phyloP scores from a whole-genome alignment of 2,329 filamentous ascomycete species.

The Aspergillus latus region DNA sequence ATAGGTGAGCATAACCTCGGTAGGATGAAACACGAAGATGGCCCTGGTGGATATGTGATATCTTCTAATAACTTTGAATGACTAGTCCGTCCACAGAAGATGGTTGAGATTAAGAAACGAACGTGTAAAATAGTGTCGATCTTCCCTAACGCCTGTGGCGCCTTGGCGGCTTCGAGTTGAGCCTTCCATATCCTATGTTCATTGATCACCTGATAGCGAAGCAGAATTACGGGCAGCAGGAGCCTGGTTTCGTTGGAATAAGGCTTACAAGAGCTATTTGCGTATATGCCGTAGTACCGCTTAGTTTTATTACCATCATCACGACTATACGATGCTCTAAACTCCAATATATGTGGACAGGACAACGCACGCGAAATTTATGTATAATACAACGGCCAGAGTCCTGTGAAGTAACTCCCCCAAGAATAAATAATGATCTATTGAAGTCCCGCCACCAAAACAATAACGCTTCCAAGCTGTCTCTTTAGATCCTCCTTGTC shows the following conservation, averaged over 20 bases:
- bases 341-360: too few relatives aligned
- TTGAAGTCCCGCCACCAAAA: constrained; percentile 67
- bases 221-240: not conserved
- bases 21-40: not conserved
- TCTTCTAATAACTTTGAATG: not conserved
- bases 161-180: constrained; percentile 13
- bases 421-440: not conserved
- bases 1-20: not conserved
- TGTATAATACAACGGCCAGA: not conserved
- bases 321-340: too few relatives aligned
- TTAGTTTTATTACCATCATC: too few relatives aligned
- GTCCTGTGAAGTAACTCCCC: too few relatives aligned
- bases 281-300: too few relatives aligned
- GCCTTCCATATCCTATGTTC: constrained; percentile 1
- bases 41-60: not conserved
- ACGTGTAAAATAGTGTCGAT: not conserved
- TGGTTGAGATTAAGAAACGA: constrained; percentile 6
- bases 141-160: constrained; percentile 7
- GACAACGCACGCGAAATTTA: not conserved
- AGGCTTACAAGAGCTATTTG: not conserved
- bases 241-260: not conserved
- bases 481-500: constrained; percentile 84
- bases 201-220: not conserved
- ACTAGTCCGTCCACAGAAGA: not conserved
- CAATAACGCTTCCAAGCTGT: constrained; percentile 81